A percentile compares a stretch with the other conserved stretches of the same genome.
These are phyloP conservation scores for Polytrichum commune DNA, from an alignment of 225 moss, liverwort and hornwort genomes.

Conservation along the genomic window DNA sequence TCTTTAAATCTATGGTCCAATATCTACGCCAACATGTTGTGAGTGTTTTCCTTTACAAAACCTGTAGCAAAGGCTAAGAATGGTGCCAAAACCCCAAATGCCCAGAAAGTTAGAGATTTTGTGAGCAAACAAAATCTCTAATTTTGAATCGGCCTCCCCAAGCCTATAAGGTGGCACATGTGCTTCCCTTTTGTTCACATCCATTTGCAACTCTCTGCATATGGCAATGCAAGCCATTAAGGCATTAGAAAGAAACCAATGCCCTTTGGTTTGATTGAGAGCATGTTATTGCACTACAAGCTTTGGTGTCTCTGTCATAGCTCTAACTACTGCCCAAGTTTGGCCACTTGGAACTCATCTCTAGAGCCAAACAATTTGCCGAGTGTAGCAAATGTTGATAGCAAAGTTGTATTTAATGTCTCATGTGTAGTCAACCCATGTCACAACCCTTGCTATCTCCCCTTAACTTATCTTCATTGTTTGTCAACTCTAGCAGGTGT, in stretches of 20 bases:
- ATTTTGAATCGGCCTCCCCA: background rate
- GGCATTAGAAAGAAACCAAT: too few species aligned
- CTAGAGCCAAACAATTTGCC: background rate
- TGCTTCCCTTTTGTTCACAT: too few species aligned
- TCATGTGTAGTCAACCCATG: background rate
- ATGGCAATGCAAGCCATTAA: too few species aligned
- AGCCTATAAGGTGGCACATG: too few species aligned
- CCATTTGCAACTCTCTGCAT: too few species aligned
- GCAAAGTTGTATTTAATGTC: background rate
- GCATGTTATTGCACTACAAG: background rate
- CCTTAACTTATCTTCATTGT: too few species aligned
- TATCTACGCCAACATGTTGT: background rate
- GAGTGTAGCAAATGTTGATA: background rate
- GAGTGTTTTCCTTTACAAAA: background rate
- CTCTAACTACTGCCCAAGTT: background rate
- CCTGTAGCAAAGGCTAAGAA: background rate
- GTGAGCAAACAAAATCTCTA: background rate
- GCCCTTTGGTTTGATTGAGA: background rate
- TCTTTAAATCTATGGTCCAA: background rate
- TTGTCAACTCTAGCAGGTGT: too few species aligned
- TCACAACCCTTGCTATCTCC: too few species aligned
- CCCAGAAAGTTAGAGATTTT: too few species aligned
- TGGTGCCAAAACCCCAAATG: background rate
- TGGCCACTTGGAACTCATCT: background rate
- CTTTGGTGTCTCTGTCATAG: background rate